Base-by-base conservation (phyloP, 1,284 basidiomycete genomes). In the Malassezia dermatis region DNA sequence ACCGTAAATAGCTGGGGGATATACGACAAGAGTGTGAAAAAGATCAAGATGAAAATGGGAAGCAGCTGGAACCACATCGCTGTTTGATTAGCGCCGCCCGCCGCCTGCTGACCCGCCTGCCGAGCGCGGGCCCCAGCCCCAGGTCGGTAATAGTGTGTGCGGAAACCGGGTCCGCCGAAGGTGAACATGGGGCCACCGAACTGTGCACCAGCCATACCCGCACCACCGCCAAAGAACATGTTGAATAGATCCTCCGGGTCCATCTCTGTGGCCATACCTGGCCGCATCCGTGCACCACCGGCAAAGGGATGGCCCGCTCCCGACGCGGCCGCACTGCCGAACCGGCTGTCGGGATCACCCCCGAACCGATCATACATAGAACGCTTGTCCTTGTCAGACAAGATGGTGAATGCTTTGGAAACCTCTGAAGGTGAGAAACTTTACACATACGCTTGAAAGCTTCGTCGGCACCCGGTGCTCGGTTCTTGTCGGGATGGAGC, bases 171-270 rank as follows among this genome's bases (percentile, higher is more conserved):
- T 3, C 53, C 53, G n/a, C 70, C 70, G 40, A 73, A 73, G 0
- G 61, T 53, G 52, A 73, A 73, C 2, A 64, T 66, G 12, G 66
- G 65, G 12, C 58, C 56, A 13, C 51, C 55, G 44, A 58, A 58
- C 12, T 44, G 51, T 15, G 27, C 51, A 15, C 50, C 39, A 15
- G 27, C 65, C 50, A 79, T 79, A 6, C 37, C 37, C 37, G 37
- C 37, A 12, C 80, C 84, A 17, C 85, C 85, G 21, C 88, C 90
- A 74, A 98, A 98, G 82, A 98, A 96, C 87, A 94, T 91, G 73
- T 95, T 93, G 80, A 98, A 98, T 51, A 98, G 73, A 61, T 98
- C 93, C 76, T 95, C 89, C 0, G 93, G 89, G 57, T 87, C 89
- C 64, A 98, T 80, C 73, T 95, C 91, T 49, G 84, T 83, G 10